Conservation (phyloP, 2,329 filamentous ascomycete genomes). For the Aspergillus sp. region DNA sequence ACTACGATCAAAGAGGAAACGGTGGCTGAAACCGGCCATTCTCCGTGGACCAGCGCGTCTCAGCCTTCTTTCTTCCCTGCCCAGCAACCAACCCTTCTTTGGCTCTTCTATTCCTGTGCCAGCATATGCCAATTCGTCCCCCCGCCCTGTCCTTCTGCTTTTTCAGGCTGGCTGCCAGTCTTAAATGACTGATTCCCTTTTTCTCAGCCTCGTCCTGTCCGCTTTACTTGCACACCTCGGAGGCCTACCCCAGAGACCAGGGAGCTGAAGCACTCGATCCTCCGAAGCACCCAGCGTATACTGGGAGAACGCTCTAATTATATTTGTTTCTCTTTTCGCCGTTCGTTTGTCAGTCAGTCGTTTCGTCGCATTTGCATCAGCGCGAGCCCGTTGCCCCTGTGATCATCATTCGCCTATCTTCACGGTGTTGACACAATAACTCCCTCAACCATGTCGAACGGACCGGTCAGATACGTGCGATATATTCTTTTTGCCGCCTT, state of each 20-base stretch:
- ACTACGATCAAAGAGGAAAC: too few species aligned
- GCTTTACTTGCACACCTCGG: too few species aligned
- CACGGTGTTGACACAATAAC: slow-evolving; percentile 11
- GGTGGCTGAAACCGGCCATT: neutral
- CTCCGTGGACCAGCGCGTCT: neutral
- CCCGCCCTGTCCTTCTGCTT: neutral
- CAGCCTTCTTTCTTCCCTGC: neutral
- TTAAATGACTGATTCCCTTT: slow-evolving; percentile 1
- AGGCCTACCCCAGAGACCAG: too few species aligned
- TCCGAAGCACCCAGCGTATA: too few species aligned
- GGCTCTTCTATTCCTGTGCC: neutral
- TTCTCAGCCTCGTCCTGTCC: too few species aligned
- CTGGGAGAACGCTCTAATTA: too few species aligned
- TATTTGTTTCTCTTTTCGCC: neutral
- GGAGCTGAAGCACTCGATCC: too few species aligned
- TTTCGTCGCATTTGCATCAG: slow-evolving; percentile 6
- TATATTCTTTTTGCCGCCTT: slow-evolving; percentile 74
- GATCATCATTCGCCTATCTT: slow-evolving; percentile 4
- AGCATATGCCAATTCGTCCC: neutral
- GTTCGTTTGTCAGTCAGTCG: slow-evolving; percentile 1
- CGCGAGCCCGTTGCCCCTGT: slow-evolving; percentile 4
- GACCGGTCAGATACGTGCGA: slow-evolving; percentile 38
- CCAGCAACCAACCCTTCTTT: neutral
- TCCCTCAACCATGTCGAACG: slow-evolving; percentile 22
- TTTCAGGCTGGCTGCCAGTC: neutral